phyloP scores from a whole-genome alignment of 371 early-diverging fungal species.

The Mortierella sp. region DNA sequence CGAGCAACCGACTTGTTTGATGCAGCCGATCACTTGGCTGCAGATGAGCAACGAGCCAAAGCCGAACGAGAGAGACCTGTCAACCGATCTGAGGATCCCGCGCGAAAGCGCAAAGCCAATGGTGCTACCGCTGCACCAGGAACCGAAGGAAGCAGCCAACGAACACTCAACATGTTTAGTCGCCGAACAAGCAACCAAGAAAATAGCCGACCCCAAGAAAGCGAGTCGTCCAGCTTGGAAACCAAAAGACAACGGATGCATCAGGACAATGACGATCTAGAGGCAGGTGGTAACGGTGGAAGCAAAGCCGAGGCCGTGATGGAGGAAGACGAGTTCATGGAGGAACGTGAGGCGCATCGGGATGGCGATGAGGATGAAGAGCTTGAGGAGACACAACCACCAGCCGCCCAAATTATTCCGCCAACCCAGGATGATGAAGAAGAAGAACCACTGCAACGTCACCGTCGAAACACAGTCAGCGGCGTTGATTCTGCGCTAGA shows the following conservation, averaged over 20 bases:
- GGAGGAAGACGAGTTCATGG: constrained; percentile 52
- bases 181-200: neutral
- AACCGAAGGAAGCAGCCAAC: constrained; percentile 15
- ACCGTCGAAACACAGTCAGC: neutral
- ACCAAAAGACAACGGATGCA: neutral
- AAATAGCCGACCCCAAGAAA: no score
- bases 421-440: constrained; percentile 42
- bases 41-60: constrained; percentile 34
- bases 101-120: constrained; percentile 49
- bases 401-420: constrained; percentile 29
- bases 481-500: constrained; percentile 5
- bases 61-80: constrained; percentile 19
- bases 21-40: constrained; percentile 31
- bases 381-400: constrained; percentile 14
- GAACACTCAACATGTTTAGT: constrained; percentile 31
- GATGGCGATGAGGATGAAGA: constrained; percentile 16
- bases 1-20: constrained; percentile 47
- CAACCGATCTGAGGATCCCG: constrained; percentile 24
- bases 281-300: constrained; percentile 3
- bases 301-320: constrained; percentile 24
- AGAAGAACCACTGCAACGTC: neutral
- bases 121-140: neutral
- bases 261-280: constrained; percentile 30
- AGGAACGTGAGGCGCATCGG: constrained; percentile 10
- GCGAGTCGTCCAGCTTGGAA: neutral